phyloP scores from a whole-genome alignment of 192 early-diverging fungal species.

The Podila clonocystis region DNA sequence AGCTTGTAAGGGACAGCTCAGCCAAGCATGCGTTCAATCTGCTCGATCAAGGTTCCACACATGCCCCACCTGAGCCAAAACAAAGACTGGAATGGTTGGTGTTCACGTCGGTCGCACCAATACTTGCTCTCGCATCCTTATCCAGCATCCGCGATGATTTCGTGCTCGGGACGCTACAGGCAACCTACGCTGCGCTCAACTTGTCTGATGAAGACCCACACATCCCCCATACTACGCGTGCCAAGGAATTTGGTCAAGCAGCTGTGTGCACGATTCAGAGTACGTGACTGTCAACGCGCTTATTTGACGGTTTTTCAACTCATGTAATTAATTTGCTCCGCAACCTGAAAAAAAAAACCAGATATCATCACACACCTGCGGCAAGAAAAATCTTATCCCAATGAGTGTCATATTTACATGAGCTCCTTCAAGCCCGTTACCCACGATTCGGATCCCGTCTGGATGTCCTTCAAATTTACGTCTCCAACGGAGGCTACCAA shows the following conservation, averaged over 20 bases:
- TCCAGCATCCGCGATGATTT: conserved; percentile 16
- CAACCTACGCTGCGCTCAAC: conserved; percentile 5
- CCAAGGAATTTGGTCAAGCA: conserved; percentile 13
- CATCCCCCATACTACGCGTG: background rate
- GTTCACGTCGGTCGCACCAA: conserved; percentile 10
- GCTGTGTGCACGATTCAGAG: conserved; percentile 7
- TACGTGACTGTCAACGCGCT: too few relatives aligned
- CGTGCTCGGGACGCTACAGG: conserved; percentile 6
- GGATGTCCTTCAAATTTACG: conserved; percentile 24
- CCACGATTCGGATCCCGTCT: conserved; percentile 23
- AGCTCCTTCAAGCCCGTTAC: conserved; percentile 8
- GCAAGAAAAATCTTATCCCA: conserved; percentile 15
- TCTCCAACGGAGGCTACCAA: conserved; percentile 18
- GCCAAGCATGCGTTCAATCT: conserved; percentile 13
- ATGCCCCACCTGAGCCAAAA: conserved; percentile 10
- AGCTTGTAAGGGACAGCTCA: background rate
- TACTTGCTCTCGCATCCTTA: conserved; percentile 17
- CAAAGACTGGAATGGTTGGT: conserved; percentile 36
- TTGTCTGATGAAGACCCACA: conserved; percentile 12
- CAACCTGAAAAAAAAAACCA: background rate
- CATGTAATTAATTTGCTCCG: too few relatives aligned
- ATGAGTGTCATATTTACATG: conserved; percentile 19
- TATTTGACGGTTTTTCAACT: too few relatives aligned
- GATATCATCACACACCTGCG: conserved; percentile 1
- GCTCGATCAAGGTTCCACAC: background rate